Evolutionary conservation across 148 eudicot genomes (phyloP), one percentile per base, ranked within the genome.

Genomic region (Fagopyrum esculentum): DNA sequence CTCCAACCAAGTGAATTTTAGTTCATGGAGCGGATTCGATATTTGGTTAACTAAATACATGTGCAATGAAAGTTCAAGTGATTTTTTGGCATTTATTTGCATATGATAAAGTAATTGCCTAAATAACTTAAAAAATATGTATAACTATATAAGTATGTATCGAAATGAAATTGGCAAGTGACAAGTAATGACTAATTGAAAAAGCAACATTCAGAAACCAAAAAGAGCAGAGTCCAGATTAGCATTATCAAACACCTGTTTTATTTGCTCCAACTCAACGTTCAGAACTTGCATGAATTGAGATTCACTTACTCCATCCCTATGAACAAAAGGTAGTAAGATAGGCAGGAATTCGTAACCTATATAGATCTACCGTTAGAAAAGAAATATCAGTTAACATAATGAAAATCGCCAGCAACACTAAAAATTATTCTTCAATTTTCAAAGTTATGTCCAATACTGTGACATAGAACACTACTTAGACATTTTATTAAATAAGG

Each of bases 291-390:
- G 90, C 56, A 78, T 76, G 78, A 95, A 95, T 72, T 95, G 97
- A 45, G 92, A 84, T 78, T 90, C 93, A 66, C 97, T 82, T 50
- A 95, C 93, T 43, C 98, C 98, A 81, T 95, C 97, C 88, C 98
- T 95, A 69, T 48, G 68, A 75, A 57, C 61, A 66, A 47, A 69
- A 80, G 22, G 51, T 45, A 54, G 50, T 6, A 66, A 40, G 19
- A 66, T 66, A 66, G 6, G 69, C 12, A 12, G 19, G 46, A 66
- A 40, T 35, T 43, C 71, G 16, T 15, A 22, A 26, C 11, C 66
- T 26, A 54, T 19, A 54, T 54, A 54, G 59, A 15, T 54, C 17
- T 15, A 54, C 17, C 2, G n/a, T 54, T n/a, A 19, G 64, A 59
- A 59, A 59, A 9, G 64, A 15, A 55, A 5, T n/a, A 55, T 0